Evolutionary conservation across 768 basidiomycete species (phyloP).

Genomic region (Daedaleopsis nitida): DNA sequence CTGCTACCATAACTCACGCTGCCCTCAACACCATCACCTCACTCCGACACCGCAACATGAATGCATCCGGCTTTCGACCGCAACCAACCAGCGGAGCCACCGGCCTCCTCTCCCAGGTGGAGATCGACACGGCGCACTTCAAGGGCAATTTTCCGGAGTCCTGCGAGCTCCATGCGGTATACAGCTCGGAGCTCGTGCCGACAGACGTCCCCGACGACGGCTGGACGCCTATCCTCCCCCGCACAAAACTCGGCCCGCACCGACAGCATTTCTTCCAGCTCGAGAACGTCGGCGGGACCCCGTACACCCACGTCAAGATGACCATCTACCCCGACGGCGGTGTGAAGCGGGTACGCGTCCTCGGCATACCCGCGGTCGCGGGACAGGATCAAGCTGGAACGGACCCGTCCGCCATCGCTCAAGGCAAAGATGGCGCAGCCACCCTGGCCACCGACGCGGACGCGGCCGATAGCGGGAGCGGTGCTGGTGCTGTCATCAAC

Average conservation of each 20-base stretch:
- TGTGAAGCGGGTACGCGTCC: conserved; percentile 86
- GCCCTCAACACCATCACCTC: not conserved
- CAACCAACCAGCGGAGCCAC: conserved; percentile 59
- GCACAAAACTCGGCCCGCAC: conserved; percentile 85
- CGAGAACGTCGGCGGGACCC: conserved; percentile 55
- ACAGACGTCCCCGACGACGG: conserved; percentile 39
- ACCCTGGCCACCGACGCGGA: conserved; percentile 7
- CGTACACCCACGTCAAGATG: conserved; percentile 83
- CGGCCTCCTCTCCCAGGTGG: conserved; percentile 72
- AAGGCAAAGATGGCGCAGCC: conserved; percentile 8
- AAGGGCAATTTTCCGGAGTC: conserved; percentile 95
- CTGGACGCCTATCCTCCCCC: conserved; percentile 78
- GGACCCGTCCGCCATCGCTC: not conserved
- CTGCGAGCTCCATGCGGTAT: conserved; percentile 72
- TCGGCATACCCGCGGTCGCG: conserved; percentile 55
- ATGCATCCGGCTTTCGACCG: too few relatives aligned
- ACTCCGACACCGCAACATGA: too few relatives aligned
- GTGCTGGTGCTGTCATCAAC: conserved; percentile 5
- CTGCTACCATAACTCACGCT: not conserved
- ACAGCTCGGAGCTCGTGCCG: conserved; percentile 37
- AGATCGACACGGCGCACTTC: conserved; percentile 95
- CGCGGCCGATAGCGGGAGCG: conserved; percentile 13
- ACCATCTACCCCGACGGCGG: conserved; percentile 96
- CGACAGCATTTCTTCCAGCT: conserved; percentile 88
- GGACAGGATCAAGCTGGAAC: too few relatives aligned